These are phyloP conservation scores for Neofusicoccum ribis DNA, from an alignment of 2,329 filamentous ascomycete species.

Conservation along the genomic window DNA sequence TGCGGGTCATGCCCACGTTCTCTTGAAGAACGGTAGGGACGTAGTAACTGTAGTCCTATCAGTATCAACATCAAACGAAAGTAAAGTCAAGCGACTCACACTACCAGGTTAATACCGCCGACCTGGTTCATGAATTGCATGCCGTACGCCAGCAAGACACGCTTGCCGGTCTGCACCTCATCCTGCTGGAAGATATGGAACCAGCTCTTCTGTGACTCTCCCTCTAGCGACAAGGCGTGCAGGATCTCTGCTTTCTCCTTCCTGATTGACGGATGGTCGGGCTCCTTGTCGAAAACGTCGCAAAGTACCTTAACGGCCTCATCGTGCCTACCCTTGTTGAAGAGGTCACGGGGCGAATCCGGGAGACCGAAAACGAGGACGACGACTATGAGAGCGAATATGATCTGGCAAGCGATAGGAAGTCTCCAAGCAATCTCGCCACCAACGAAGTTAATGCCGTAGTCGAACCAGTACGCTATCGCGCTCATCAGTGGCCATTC, in stretches of 20 bases:
- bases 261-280: slow-evolving; percentile 57
- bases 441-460: slow-evolving; percentile 45
- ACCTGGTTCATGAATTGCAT: slow-evolving; percentile 65
- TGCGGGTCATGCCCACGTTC: slow-evolving; percentile 48
- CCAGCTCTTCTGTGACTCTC: slow-evolving; percentile 18
- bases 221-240: slow-evolving; percentile 46
- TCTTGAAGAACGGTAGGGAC: slow-evolving; percentile 15
- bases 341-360: slow-evolving; percentile 34
- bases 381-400: slow-evolving; percentile 47
- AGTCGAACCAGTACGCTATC: slow-evolving; percentile 54
- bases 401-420: slow-evolving; percentile 53
- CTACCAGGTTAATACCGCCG: slow-evolving; percentile 37
- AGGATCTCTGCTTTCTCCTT: slow-evolving; percentile 62
- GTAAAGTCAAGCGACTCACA: slow-evolving; percentile 23
- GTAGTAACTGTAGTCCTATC: slow-evolving; percentile 2
- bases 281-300: slow-evolving; percentile 47
- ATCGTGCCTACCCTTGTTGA: slow-evolving; percentile 41
- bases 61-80: background rate
- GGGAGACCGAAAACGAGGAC: slow-evolving; percentile 41
- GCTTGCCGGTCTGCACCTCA: slow-evolving; percentile 54
- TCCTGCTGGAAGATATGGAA: slow-evolving; percentile 28
- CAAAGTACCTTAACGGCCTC: slow-evolving; percentile 53
- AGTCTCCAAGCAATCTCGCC: slow-evolving; percentile 46
- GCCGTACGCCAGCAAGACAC: slow-evolving; percentile 59
- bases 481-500: slow-evolving; percentile 21